Percentiles rank a stretch among this genome's conserved stretches.
Evolutionary conservation across 768 basidiomycete genomes (phyloP).

Genomic region (Suillus cothurnatus): DNA sequence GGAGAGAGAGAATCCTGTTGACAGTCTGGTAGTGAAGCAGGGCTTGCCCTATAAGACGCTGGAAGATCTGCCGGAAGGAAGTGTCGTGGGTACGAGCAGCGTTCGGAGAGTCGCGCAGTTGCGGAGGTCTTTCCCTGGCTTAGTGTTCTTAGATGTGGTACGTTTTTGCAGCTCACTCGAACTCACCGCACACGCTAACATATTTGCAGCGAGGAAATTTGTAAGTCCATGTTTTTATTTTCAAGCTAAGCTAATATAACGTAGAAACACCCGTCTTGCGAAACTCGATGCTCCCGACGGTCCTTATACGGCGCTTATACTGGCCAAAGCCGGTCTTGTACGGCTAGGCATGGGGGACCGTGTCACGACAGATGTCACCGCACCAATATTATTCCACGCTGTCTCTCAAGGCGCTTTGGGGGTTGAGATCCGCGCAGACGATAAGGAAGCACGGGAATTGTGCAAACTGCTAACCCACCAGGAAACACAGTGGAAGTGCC

Average conservation of each 20-base stretch:
- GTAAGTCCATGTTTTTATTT: constrained; percentile 46
- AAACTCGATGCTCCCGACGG: constrained; percentile 87
- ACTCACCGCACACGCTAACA: background rate
- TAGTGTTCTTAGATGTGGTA: constrained; percentile 89
- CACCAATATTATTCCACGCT: constrained; percentile 82
- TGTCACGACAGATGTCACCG: constrained; percentile 69
- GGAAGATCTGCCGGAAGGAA: constrained; percentile 83
- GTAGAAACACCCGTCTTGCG: constrained; percentile 83
- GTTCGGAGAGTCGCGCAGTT: constrained; percentile 92
- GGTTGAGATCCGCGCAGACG: constrained; percentile 78
- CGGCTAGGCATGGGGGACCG: constrained; percentile 77
- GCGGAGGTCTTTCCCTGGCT: constrained; percentile 69
- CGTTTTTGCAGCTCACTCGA: constrained; percentile 36
- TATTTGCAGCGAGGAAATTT: constrained; percentile 75
- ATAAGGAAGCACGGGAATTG: constrained; percentile 59
- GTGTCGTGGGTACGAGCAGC: constrained; percentile 94
- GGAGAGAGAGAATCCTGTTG: constrained; percentile 86
- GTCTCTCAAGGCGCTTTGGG: constrained; percentile 95
- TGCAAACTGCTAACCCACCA: constrained; percentile 74
- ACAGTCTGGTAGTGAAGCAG: constrained; percentile 83
- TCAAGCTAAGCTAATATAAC: constrained; percentile 10
- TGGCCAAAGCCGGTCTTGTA: constrained; percentile 90
- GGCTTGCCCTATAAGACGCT: constrained; percentile 70
- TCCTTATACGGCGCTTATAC: constrained; percentile 84
- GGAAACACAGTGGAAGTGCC: constrained; percentile 73